A percentile compares a stretch with the other conserved stretches of the same genome.
Conservation (phyloP, 352 stramenopile species). For the Phytopythium chamaehyphon region DNA sequence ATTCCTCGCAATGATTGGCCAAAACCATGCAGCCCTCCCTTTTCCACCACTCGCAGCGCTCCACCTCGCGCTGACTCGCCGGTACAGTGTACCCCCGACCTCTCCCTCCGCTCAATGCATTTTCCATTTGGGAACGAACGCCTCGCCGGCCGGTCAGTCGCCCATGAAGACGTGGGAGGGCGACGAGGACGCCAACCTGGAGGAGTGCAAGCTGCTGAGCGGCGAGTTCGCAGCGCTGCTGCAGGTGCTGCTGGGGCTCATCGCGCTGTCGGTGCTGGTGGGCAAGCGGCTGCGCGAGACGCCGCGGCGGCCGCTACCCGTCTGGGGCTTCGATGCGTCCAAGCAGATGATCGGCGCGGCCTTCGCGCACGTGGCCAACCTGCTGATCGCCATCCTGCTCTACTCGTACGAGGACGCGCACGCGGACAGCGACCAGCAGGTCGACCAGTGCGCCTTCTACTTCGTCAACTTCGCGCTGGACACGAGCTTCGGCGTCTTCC, state of each 20-base stretch:
- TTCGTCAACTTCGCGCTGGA: conserved; percentile 89
- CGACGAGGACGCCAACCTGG: conserved; percentile 22
- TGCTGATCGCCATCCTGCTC: conserved; percentile 85
- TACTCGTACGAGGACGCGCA: conserved; percentile 54
- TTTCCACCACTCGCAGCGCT: too few relatives aligned
- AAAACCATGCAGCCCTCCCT: too few relatives aligned
- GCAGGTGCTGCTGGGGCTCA: conserved; percentile 74
- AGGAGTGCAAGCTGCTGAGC: conserved; percentile 82
- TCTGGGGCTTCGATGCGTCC: conserved; percentile 83
- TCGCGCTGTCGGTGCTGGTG: conserved; percentile 79
- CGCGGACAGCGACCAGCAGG: conserved; percentile 20
- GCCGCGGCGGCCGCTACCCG: conserved; percentile 67
- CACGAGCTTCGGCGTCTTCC: conserved; percentile 77
- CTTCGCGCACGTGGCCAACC: conserved; percentile 80
- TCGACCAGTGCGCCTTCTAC: conserved; percentile 84
- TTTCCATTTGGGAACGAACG: too few relatives aligned
- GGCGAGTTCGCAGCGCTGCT: conserved; percentile 71
- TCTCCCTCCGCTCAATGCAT: too few relatives aligned
- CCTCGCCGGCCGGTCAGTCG: background rate
- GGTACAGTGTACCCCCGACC: too few relatives aligned
- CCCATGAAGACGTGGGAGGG: conserved; percentile 20
- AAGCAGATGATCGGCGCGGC: conserved; percentile 86
- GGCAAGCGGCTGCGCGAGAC: conserved; percentile 72
- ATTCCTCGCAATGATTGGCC: too few relatives aligned
- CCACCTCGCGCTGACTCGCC: too few relatives aligned